Evolutionary conservation across 2,329 filamentous ascomycete species (phyloP).

Genomic region (Neopestalotiopsis clavispora): DNA sequence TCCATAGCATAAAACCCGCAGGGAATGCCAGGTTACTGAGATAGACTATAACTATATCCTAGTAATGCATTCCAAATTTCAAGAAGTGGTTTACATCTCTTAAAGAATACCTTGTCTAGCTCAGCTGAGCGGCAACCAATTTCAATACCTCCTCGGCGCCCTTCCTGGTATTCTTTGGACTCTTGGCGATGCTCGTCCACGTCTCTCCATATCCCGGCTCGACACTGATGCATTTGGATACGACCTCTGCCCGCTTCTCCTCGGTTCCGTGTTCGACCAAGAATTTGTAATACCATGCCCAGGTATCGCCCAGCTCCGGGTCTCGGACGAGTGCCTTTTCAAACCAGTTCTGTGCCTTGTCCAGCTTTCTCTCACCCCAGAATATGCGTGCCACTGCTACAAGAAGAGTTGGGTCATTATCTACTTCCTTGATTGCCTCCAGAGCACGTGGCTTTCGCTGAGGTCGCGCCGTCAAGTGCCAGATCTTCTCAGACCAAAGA

Average conservation of each 20-base stretch:
- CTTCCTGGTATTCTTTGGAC: constrained; percentile 79
- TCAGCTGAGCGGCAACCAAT: constrained; percentile 67
- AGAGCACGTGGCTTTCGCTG: constrained; percentile 90
- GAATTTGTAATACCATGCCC: constrained; percentile 99
- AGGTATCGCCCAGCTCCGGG: constrained; percentile 85
- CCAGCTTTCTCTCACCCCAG: constrained; percentile 89
- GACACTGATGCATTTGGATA: constrained; percentile 78
- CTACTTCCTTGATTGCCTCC: constrained; percentile 96
- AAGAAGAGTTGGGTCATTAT: constrained; percentile 88
- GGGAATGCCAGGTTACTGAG: no score
- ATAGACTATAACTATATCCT: no score
- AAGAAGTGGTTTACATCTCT: not conserved
- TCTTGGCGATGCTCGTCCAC: constrained; percentile 87
- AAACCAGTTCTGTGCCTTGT: constrained; percentile 97
- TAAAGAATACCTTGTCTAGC: not conserved
- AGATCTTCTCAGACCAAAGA: constrained; percentile 93
- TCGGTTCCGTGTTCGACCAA: constrained; percentile 89
- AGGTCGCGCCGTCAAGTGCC: constrained; percentile 88
- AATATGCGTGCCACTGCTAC: constrained; percentile 94
- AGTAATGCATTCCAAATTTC: no score
- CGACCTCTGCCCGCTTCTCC: constrained; percentile 86
- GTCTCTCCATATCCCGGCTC: constrained; percentile 93
- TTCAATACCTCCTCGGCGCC: constrained; percentile 81
- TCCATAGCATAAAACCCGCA: no score
- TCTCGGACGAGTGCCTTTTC: constrained; percentile 92